Evolutionary conservation across 2,329 filamentous ascomycete species (phyloP).

Genomic region (Daldinia sp.): DNA sequence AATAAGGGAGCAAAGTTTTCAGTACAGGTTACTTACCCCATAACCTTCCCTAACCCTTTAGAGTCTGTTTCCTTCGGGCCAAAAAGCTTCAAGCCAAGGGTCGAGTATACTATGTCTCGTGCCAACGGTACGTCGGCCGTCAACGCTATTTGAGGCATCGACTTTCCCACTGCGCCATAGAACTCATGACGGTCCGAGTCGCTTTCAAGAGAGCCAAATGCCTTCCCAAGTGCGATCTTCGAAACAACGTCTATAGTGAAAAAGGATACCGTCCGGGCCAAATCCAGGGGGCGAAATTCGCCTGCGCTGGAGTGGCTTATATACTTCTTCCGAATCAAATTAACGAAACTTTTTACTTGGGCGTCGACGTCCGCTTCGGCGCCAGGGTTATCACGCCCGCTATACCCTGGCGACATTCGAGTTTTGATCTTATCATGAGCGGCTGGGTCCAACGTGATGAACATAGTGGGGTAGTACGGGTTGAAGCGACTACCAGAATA

Average conservation of each 20-base stretch:
- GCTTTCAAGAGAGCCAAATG: slow-evolving; percentile 45
- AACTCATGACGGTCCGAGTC: slow-evolving; percentile 45
- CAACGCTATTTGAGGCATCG: slow-evolving; percentile 11
- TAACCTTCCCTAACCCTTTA: slow-evolving; percentile 41
- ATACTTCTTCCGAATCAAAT: slow-evolving; percentile 41
- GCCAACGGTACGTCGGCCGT: slow-evolving; percentile 44
- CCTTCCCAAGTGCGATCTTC: slow-evolving; percentile 45
- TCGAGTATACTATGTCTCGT: slow-evolving; percentile 39
- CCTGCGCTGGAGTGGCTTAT: slow-evolving; percentile 9
- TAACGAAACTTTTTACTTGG: not conserved
- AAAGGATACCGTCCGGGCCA: slow-evolving; percentile 4
- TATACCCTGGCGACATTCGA: slow-evolving; percentile 40
- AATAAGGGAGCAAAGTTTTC: not conserved
- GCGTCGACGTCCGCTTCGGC: not conserved
- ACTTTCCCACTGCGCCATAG: slow-evolving; percentile 27
- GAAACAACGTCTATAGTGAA: slow-evolving; percentile 49
- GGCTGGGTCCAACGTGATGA: slow-evolving; percentile 27
- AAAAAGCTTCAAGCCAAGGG: slow-evolving; percentile 37
- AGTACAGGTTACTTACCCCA: slow-evolving; percentile 24
- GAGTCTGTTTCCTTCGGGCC: slow-evolving; percentile 45
- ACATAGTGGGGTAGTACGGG: slow-evolving; percentile 38
- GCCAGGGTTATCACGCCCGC: slow-evolving; percentile 41
- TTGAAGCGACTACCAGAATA: slow-evolving; percentile 32
- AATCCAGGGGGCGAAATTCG: slow-evolving; percentile 18
- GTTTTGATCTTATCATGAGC: slow-evolving; percentile 44